Percentiles rank a stretch among this genome's conserved stretches.
These are phyloP conservation scores for Solanum neorickii DNA, from an alignment of 257 asterid species.

Conservation along the genomic window DNA sequence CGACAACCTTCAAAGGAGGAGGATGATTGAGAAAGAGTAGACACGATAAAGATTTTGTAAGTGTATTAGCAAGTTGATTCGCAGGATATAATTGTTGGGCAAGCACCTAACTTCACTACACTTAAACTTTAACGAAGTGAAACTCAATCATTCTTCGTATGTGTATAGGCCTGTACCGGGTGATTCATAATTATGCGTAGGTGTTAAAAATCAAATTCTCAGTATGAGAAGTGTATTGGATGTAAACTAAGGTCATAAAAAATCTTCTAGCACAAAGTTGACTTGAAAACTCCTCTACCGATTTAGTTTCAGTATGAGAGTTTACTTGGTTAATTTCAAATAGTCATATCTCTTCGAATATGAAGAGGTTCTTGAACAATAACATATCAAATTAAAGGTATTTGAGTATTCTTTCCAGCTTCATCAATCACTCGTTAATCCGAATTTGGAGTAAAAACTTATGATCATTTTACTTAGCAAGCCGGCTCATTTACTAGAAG, in stretches of 20 bases:
- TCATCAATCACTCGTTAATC: neutral
- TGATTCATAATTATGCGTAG: neutral
- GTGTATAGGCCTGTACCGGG: neutral
- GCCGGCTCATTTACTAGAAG: neutral
- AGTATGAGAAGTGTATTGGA: neutral
- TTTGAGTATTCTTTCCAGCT: neutral
- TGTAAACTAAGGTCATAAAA: neutral
- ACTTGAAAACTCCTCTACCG: neutral
- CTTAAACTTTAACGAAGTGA: neutral
- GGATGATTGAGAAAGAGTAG: neutral
- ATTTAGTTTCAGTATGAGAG: neutral
- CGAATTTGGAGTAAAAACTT: neutral
- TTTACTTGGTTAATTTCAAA: neutral
- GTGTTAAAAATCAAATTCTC: neutral
- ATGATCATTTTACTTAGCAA: neutral
- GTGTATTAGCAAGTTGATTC: neutral
- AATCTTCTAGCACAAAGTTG: neutral
- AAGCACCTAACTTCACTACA: neutral
- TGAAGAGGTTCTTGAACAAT: neutral
- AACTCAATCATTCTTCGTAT: neutral
- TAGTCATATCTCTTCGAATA: neutral
- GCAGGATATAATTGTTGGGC: neutral
- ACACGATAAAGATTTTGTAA: neutral
- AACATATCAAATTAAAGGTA: neutral
- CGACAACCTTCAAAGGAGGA: neutral